Evolutionary conservation across 2,329 filamentous ascomycete genomes (phyloP), one percentile per base, ranked within the genome.

Genomic region (Colletotrichum costaricense): DNA sequence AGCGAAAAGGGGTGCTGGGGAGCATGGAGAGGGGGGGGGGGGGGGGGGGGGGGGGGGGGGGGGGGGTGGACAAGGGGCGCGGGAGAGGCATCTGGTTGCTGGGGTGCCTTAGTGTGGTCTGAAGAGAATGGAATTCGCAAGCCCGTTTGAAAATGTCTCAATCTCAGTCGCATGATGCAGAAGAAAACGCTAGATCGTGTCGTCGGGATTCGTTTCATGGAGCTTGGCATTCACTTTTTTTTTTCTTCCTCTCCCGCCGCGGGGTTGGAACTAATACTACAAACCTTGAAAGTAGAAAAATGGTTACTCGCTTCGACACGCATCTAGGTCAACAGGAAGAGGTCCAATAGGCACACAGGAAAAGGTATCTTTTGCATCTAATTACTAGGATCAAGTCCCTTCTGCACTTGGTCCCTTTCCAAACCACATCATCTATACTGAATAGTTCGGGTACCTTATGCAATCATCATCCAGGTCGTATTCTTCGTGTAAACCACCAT

Each of bases 401-500:
- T 16, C 56, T 52, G 49, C 38, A 72, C 24, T 67, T 57, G 64
- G 26, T 60, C 54, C 24, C 33, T 49, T 19, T 60, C 59, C 59
- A 35, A 16, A 54, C 71, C 71, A 65, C n/a, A 33, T 35, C 63
- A 46, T 66, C 67, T 63, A 65, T 65, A 42, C 42, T 71, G 55
- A 54, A 69, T 33, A 66, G 58, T 62, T 62, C 58, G 56, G 57
- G 64, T 70, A 69, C 62, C 59, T 74, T 58, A 49, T 74, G 63
- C 62, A 54, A 54, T 72, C 69, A 72, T 74, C 72, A 67, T 74
- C 72, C 68, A 72, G 63, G 72, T 74, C 72, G 63, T 74, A 67
- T 65, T 72, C 72, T 72, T 72, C 69, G 69, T 72, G 63, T 72
- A 72, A 72, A 74, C 67, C 68, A 46, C 69, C 69, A 67, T 67